Base-by-base conservation (phyloP, 2,329 filamentous ascomycete species). In the Sphaerulina vaccinii region DNA sequence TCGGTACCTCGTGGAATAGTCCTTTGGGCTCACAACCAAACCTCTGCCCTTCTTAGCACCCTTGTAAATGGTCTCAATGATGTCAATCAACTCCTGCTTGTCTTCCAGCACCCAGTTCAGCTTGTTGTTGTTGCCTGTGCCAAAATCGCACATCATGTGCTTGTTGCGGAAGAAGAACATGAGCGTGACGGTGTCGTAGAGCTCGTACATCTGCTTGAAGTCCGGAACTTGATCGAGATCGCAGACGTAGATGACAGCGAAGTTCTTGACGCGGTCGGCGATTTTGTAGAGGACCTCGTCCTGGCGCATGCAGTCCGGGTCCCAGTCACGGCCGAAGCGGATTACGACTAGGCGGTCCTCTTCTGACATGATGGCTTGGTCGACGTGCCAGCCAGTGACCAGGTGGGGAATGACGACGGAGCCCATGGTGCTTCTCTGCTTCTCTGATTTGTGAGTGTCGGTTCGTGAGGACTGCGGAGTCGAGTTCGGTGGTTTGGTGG, bases 121-220 rank as follows among this genome's bases (percentile, higher is more conserved):
- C 72, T 97, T 97, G 72, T 99, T 99, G 73, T 99, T 99, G 75
- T 99, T 96, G 60, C 93, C 93, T 1, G 93, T 99, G 40, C 92
- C 92, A 63, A 96, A 90, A 81, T 97, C 92, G 71, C 88, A 90
- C 88, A 95, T 95, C 84, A 97, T 97, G 74, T 96, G 90, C 71
- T 99, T 99, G 71, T 99, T 99, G 56, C 92, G 84, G 78, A 91
- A 96, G 79, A 96, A 96, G 78, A 89, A 95, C 88, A 96, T 96
- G 72, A 97, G 85, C 2, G 93, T 95, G 75, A 91, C 89, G 0
- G 90, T 85, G 68, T 99, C 88, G 76, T 93, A 73, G 39, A 71
- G 65, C 65, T 78, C 84, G 78, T 96, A 96, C 92, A 97, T 97
- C 66, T 87, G 83, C 70, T 93, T 96, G 77, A 96, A 96, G 71